Conservation (phyloP, 331 rosid species). For the Cydonia oblonga region DNA sequence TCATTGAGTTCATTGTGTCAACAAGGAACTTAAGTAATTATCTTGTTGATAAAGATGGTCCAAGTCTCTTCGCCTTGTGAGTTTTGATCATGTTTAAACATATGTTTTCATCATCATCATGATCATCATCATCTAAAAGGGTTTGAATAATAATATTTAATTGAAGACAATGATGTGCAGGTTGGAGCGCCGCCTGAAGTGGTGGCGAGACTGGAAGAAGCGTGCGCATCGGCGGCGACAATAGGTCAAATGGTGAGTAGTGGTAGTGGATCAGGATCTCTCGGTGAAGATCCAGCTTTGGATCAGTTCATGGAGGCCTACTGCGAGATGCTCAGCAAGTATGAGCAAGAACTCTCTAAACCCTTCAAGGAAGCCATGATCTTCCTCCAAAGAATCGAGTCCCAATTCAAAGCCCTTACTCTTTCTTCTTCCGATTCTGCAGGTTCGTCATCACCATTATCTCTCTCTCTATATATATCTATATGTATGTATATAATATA, state of each 20-base stretch:
- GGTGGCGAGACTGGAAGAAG: conserved; percentile 62
- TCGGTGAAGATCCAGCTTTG: conserved; percentile 81
- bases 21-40: not conserved
- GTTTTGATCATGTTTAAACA: not conserved
- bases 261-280: conserved; percentile 18
- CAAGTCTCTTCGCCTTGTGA: not conserved
- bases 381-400: conserved; percentile 58
- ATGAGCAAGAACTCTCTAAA: conserved; percentile 76
- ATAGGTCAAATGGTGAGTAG: conserved; percentile 17
- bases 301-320: conserved; percentile 97
- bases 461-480: no score
- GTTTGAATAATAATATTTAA: not conserved
- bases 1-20: not conserved
- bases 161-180: conserved; percentile 12
- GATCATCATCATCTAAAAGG: not conserved
- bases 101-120: not conserved
- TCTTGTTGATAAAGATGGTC: not conserved
- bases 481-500: not conserved
- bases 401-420: conserved; percentile 60
- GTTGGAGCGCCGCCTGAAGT: conserved; percentile 82
- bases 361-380: conserved; percentile 86
- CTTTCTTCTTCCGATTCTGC: conserved; percentile 41
- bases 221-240: conserved; percentile 40
- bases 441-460: conserved; percentile 15
- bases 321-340: conserved; percentile 84